phyloP scores from a whole-genome alignment of 495 filamentous ascomycete genomes.

The Trichoderma reesei region DNA sequence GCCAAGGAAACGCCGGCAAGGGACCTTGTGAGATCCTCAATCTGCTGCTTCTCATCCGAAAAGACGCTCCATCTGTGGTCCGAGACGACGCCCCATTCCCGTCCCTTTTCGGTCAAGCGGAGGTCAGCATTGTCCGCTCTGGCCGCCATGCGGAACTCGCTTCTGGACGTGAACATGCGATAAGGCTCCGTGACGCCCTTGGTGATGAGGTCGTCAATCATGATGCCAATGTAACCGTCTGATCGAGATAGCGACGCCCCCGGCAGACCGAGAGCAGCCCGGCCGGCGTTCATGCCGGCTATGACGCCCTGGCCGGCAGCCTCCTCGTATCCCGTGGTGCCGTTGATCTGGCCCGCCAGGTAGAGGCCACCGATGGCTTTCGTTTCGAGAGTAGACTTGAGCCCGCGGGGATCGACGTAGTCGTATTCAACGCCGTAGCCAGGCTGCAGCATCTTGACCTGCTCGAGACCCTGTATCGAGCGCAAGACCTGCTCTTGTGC shows the following conservation, averaged over 20 bases:
- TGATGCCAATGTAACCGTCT: slow-evolving; percentile 94
- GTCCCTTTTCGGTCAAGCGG: slow-evolving; percentile 72
- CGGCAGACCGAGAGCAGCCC: slow-evolving; percentile 54
- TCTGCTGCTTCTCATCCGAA: slow-evolving; percentile 48
- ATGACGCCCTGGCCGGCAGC: slow-evolving; percentile 89
- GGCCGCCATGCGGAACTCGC: slow-evolving; percentile 86
- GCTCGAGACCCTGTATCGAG: slow-evolving; percentile 77
- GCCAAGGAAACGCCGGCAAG: slow-evolving; percentile 47
- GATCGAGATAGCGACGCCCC: slow-evolving; percentile 64
- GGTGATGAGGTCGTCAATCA: slow-evolving; percentile 97
- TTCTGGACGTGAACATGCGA: slow-evolving; percentile 95
- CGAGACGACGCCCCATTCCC: slow-evolving; percentile 63
- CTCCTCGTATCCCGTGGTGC: slow-evolving; percentile 96
- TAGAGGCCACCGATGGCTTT: slow-evolving; percentile 85
- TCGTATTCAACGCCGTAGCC: slow-evolving; percentile 99
- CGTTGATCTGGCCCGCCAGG: slow-evolving; percentile 95
- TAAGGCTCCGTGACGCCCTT: slow-evolving; percentile 97
- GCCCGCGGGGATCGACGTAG: slow-evolving; percentile 87
- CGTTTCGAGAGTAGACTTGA: slow-evolving; percentile 82
- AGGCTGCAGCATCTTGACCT: slow-evolving; percentile 87
- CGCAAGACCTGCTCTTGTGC: slow-evolving; percentile 76
- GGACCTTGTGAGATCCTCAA: slow-evolving; percentile 51
- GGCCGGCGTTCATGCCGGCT: slow-evolving; percentile 86
- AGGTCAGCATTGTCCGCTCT: slow-evolving; percentile 90
- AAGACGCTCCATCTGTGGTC: slow-evolving; percentile 71